phyloP scores from a whole-genome alignment of 305 asterid species.

The Nicotiana rustica region DNA sequence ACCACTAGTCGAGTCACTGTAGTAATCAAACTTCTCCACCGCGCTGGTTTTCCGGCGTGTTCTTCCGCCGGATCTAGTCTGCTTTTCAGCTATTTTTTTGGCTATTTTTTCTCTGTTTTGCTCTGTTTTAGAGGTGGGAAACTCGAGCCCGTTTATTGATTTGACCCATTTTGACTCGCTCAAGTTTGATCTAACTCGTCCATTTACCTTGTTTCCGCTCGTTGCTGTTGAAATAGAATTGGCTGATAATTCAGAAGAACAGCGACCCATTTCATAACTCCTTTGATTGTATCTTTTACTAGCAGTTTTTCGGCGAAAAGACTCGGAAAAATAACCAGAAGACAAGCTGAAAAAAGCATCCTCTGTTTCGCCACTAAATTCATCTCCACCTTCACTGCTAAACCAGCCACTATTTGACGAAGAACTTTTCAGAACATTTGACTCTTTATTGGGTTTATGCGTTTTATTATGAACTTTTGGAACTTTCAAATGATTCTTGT shows the following conservation, averaged over 20 bases:
- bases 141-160: not conserved
- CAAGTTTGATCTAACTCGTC: not conserved
- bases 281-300: conserved; percentile 37
- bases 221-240: conserved; percentile 34
- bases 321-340: conserved; percentile 59
- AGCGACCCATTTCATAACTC: conserved; percentile 43
- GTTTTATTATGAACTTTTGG: not conserved
- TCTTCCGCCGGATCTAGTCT: conserved; percentile 12
- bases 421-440: conserved; percentile 37
- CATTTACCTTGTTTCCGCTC: not conserved
- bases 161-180: not conserved
- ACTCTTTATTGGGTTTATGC: not conserved
- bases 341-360: conserved; percentile 62
- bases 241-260: conserved; percentile 42
- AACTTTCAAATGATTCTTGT: not conserved
- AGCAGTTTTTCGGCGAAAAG: conserved; percentile 48
- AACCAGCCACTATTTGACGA: conserved; percentile 69
- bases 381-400: conserved; percentile 53
- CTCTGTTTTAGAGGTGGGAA: not conserved
- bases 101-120: not conserved
- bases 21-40: conserved; percentile 24
- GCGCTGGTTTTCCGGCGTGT: not conserved
- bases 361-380: conserved; percentile 37
- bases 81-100: not conserved
- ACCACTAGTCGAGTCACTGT: conserved; percentile 5